Percentiles rank a stretch among this genome's conserved stretches.
Evolutionary conservation across 2,329 filamentous ascomycete genomes (phyloP).

Genomic region (Fusarium sp.): DNA sequence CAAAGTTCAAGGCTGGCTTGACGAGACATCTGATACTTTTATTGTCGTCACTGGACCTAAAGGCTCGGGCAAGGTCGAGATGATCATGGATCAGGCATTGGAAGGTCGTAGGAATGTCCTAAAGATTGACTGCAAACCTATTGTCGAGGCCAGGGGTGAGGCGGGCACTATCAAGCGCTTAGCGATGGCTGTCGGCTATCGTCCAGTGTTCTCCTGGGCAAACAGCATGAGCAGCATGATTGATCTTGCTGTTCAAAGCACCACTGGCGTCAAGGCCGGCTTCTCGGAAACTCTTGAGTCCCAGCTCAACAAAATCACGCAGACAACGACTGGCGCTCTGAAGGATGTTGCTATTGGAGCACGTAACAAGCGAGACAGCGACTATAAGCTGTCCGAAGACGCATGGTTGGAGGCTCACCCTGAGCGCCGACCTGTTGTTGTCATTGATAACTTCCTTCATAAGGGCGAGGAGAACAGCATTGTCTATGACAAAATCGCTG

Average conservation of each 20-base stretch:
- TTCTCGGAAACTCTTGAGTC: constrained; percentile 94
- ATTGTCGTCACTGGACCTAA: constrained; percentile 93
- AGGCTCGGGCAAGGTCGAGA: constrained; percentile 89
- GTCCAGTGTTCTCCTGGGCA: constrained; percentile 95
- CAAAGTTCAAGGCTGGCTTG: constrained; percentile 85
- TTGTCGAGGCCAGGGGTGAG: constrained; percentile 91
- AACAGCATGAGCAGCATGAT: constrained; percentile 94
- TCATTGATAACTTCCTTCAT: constrained; percentile 92
- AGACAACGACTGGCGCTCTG: constrained; percentile 83
- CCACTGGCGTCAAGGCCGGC: constrained; percentile 92
- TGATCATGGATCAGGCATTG: constrained; percentile 87
- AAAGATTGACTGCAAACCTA: constrained; percentile 91
- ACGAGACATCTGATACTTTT: constrained; percentile 90
- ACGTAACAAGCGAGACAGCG: constrained; percentile 79
- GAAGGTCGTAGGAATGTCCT: constrained; percentile 81
- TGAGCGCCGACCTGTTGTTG: constrained; percentile 82
- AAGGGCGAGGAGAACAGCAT: constrained; percentile 74
- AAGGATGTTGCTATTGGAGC: constrained; percentile 79
- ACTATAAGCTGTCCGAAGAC: constrained; percentile 79
- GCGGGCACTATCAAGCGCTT: constrained; percentile 85
- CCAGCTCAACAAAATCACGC: constrained; percentile 89
- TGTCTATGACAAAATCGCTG: constrained; percentile 84
- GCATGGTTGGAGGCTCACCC: constrained; percentile 92
- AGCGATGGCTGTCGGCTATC: constrained; percentile 86
- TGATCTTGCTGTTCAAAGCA: constrained; percentile 92